These are phyloP conservation scores for Scheffersomyces titani DNA, from an alignment of 1,139 yeast species.

Conservation along the genomic window DNA sequence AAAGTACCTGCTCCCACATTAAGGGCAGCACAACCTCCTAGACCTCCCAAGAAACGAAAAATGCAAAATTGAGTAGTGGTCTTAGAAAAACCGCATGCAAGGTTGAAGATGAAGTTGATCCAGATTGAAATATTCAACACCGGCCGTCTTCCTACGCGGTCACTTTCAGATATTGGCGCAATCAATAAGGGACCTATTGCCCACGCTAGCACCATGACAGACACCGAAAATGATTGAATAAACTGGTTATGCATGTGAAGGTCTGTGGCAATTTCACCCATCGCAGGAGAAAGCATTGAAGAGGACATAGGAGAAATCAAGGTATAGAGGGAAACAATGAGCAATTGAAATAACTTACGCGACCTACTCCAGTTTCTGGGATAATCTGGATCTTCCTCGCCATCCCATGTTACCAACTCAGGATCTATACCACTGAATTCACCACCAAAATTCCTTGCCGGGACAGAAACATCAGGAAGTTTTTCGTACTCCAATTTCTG, in stretches of 20 bases:
- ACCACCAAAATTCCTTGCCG: slow-evolving; percentile 47
- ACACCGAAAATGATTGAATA: slow-evolving; percentile 50
- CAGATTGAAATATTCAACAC: slow-evolving; percentile 54
- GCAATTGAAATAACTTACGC: slow-evolving; percentile 45
- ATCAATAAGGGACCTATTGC: slow-evolving; percentile 60
- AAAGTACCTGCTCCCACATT: slow-evolving; percentile 74
- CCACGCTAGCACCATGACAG: slow-evolving; percentile 64
- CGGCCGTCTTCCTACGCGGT: slow-evolving; percentile 48
- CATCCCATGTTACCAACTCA: slow-evolving; percentile 67
- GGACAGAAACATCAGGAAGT: slow-evolving; percentile 39
- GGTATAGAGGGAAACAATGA: slow-evolving; percentile 54
- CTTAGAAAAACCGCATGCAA: slow-evolving; percentile 58
- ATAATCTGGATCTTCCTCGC: slow-evolving; percentile 56
- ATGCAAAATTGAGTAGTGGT: slow-evolving; percentile 57
- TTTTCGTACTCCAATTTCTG: slow-evolving; percentile 17
- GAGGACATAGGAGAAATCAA: slow-evolving; percentile 61
- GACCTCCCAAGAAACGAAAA: slow-evolving; percentile 61
- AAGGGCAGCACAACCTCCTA: slow-evolving; percentile 65
- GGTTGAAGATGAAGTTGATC: slow-evolving; percentile 51
- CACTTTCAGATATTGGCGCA: slow-evolving; percentile 63
- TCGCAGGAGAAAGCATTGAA: slow-evolving; percentile 61
- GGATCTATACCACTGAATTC: slow-evolving; percentile 57
- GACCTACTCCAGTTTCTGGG: slow-evolving; percentile 59
- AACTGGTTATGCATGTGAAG: slow-evolving; percentile 40
- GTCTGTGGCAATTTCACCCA: slow-evolving; percentile 42